Evolutionary conservation across 139 green algal genomes (phyloP), one percentile per base, ranked within the genome.

Genomic region (Yamagishiella unicocca): DNA sequence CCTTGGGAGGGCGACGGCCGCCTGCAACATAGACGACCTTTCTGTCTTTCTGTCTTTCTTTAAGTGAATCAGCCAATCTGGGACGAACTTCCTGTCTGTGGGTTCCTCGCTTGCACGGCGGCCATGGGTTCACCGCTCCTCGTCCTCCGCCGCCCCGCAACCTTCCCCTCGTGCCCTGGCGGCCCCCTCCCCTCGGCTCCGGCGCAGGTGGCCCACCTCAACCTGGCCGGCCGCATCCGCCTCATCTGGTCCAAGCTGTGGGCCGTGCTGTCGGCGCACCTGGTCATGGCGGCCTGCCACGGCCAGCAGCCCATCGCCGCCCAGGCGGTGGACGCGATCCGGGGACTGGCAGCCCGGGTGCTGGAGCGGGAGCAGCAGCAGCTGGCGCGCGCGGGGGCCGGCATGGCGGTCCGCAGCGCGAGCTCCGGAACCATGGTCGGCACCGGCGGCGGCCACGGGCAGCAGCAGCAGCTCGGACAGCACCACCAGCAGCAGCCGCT

Each of bases 191-290:
- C 37, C 71, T 76, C 71, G 7, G 6, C 40, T 2, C n/a, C 54
- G 37, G 38, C 40, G 1, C 79, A 85, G 79, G 79, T 85, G 40
- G 92, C 95, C 0, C 92, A 95, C 78, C 92, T 94, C 83, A 99
- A 99, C 92, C 90, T 97, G 90, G 40, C 61, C 21, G 90, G 68
- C 55, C 94, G 97, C 83, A 97, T 98, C 66, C 91, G 97, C 27
- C 93, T 98, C 19, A 93, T 99, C 55, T 98, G 97, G 96, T 90
- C 72, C 43, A 95, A 95, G 62, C 92, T 99, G 58, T 99, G 97
- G 97, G 83, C 93, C 12, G 93, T 97, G 0, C 85, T 98, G 25
- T 89, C 91, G 0, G 89, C 96, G 8, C 96, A 98, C 89, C 94
- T 99, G 40, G 94, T 98, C 27, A 90, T 88, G 54, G 96, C 96